A percentile compares a stretch with the other conserved stretches of the same genome.
Conservation (phyloP, 306 rosid species). For the Trifolium pratense region DNA sequence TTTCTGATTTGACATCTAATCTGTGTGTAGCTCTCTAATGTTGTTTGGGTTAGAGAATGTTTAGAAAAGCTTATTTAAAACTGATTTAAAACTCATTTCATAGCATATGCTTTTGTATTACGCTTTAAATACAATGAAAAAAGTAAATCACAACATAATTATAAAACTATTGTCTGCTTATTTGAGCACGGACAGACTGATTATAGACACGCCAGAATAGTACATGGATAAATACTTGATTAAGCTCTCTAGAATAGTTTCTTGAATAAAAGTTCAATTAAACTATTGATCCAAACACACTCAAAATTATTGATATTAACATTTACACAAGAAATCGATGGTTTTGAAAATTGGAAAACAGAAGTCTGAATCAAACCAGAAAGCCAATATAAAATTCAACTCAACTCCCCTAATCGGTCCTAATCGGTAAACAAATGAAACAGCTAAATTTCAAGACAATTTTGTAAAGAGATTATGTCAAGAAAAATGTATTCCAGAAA, state of each 20-base stretch:
- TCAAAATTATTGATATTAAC: constrained; percentile 1
- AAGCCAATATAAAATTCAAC: constrained; percentile 7
- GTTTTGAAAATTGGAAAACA: not conserved
- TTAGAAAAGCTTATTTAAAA: not conserved
- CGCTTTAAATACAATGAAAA: not conserved
- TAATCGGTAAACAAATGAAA: constrained; percentile 18
- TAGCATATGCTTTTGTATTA: not conserved
- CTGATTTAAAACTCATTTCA: not conserved
- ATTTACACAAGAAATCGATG: not conserved
- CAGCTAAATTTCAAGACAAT: constrained; percentile 22
- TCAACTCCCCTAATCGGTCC: constrained; percentile 18
- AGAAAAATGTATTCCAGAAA: constrained; percentile 28
- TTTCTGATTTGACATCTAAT: not conserved
- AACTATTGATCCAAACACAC: not conserved
- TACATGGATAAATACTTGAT: not conserved
- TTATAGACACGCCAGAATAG: not conserved
- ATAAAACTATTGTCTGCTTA: not conserved
- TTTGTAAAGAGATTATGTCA: not conserved
- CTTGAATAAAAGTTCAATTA: not conserved
- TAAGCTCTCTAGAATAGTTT: not conserved
- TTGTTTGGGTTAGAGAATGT: not conserved
- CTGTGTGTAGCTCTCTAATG: not conserved
- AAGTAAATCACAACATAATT: not conserved
- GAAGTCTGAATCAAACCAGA: not conserved
- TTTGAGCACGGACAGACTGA: not conserved